Evolutionary conservation across 257 asterid species (phyloP), one percentile per base, ranked within the genome.

Genomic region (Rubia yunnanensis): DNA sequence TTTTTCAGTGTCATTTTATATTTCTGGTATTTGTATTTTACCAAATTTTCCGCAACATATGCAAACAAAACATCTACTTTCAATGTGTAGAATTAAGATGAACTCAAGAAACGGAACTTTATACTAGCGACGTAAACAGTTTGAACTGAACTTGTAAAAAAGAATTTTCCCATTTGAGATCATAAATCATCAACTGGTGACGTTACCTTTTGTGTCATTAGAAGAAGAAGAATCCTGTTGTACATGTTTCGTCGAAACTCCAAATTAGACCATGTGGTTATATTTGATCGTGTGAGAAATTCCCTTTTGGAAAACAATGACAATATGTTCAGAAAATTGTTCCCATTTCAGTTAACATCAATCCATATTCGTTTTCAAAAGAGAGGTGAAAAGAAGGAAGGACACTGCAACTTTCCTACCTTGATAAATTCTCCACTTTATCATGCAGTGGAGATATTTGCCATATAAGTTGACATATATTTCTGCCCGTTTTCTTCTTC

Each of bases 341-440:
- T 62, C 69, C 69, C 18, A 38, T 27, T 36, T 70, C 10, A 27
- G 74, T 62, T 36, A 64, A 52, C 69, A 55, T 30, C n/a, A 5
- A 62, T 24, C n/a, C 65, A 36, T n/a, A 17, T 5, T 27, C 3
- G 6, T 48, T 5, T 44, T 54, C 7, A 54, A 18, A 26, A 5
- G 1, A 41, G 18, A 63, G 8, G 24, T 13, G 67, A 46, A 63
- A 44, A n/a, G 56, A 17, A 62, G 49, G 28, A 15, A 35, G 32
- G 7, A 10, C n/a, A 32, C 27, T 20, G 13, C 50, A 2, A 48
- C 36, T 15, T 35, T 14, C 30, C 23, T 5, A 18, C 23, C 8
- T n/a, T 67, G 26, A n/a, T 8, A 50, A 50, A 50, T 50, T 50
- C 27, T 15, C 52, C 52, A 44, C 17, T 4, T 44, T 44, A 41